These are phyloP conservation scores for Wickerhamiella alocasiicola DNA, from an alignment of 805 yeast species.

Conservation along the genomic window DNA sequence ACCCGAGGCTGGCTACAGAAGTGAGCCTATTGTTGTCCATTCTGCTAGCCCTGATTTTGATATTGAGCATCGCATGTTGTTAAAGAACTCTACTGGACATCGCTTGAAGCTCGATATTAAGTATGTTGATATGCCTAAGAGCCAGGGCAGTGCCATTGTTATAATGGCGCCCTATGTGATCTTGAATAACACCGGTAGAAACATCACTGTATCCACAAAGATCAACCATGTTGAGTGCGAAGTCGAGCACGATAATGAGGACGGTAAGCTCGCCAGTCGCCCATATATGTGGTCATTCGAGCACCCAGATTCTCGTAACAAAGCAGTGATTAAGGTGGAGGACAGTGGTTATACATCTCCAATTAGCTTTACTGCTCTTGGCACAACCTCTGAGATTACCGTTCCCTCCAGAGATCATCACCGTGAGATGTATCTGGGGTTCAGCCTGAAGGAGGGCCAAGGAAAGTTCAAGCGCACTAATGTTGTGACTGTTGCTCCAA, in stretches of 20 bases:
- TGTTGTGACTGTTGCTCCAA: conserved; percentile 67
- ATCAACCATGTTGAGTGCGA: conserved; percentile 39
- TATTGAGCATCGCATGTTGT: conserved; percentile 40
- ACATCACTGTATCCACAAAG: conserved; percentile 43
- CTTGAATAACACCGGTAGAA: conserved; percentile 65
- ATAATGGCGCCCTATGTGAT: conserved; percentile 79
- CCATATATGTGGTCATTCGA: conserved; percentile 85
- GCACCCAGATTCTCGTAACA: conserved; percentile 43
- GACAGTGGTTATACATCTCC: conserved; percentile 64
- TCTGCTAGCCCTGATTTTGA: conserved; percentile 38
- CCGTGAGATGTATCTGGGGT: conserved; percentile 60
- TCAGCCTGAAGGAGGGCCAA: conserved; percentile 55
- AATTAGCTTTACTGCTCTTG: conserved; percentile 79
- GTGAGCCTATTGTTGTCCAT: conserved; percentile 61
- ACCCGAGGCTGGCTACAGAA: conserved; percentile 43
- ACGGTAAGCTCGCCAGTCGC: conserved; percentile 13
- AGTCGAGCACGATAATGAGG: neutral
- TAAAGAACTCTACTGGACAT: conserved; percentile 50
- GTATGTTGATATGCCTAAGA: conserved; percentile 33
- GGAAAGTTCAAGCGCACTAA: conserved; percentile 72
- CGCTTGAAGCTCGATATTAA: conserved; percentile 48
- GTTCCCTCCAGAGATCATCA: conserved; percentile 27
- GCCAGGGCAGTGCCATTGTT: conserved; percentile 19
- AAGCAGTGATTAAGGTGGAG: conserved; percentile 53
- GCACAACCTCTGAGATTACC: conserved; percentile 54